These are phyloP conservation scores for Wickerhamiella spandovensis DNA, from an alignment of 805 yeast genomes.

Conservation along the genomic window DNA sequence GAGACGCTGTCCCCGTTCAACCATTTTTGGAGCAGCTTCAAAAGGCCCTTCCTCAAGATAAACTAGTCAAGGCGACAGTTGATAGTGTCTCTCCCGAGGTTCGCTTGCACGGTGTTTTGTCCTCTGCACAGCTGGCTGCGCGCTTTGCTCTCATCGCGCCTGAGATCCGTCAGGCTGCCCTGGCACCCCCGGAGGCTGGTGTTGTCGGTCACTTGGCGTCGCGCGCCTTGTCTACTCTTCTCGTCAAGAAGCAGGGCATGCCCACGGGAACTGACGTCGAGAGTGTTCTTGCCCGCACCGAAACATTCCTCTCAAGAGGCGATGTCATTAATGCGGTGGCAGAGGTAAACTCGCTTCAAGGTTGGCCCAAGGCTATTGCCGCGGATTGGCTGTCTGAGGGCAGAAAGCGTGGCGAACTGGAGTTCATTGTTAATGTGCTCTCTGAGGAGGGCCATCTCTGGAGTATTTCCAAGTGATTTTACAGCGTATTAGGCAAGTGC, in stretches of 20 bases:
- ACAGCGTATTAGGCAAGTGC: too few species aligned
- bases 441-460: constrained; percentile 25
- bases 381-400: constrained; percentile 86
- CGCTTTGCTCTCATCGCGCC: constrained; percentile 73
- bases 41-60: constrained; percentile 33
- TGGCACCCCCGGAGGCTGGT: constrained; percentile 93
- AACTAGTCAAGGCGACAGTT: constrained; percentile 37
- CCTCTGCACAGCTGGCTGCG: constrained; percentile 62
- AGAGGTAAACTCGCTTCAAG: constrained; percentile 77
- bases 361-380: constrained; percentile 85
- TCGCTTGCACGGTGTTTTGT: constrained; percentile 45
- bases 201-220: constrained; percentile 84
- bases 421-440: constrained; percentile 49
- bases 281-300: constrained; percentile 75
- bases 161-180: constrained; percentile 75
- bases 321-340: constrained; percentile 81
- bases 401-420: constrained; percentile 78
- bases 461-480: constrained; percentile 8
- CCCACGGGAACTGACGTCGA: constrained; percentile 79
- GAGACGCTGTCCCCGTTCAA: constrained; percentile 28
- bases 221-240: constrained; percentile 54
- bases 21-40: constrained; percentile 23
- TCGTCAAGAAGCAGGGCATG: constrained; percentile 65
- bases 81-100: constrained; percentile 34
- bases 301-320: constrained; percentile 57